phyloP scores from a whole-genome alignment of 305 asterid species.

The Solanum hybrid region DNA sequence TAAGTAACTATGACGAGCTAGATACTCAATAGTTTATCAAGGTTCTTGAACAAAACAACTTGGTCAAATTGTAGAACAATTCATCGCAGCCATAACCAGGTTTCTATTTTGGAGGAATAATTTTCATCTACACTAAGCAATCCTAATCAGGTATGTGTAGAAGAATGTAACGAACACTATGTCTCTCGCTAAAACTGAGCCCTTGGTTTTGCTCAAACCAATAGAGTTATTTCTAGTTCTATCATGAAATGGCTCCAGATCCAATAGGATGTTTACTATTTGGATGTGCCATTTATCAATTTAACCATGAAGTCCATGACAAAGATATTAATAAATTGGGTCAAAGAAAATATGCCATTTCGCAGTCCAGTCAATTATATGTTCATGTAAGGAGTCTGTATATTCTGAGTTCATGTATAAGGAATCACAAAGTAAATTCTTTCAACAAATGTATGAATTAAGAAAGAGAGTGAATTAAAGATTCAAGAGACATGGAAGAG shows the following conservation, averaged over 20 bases:
- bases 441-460: background rate
- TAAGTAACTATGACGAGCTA: background rate
- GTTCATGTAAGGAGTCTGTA: background rate
- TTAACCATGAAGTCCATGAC: background rate
- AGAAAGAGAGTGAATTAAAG: background rate
- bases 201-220: background rate
- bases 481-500: background rate
- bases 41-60: background rate
- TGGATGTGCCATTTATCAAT: background rate
- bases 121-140: background rate
- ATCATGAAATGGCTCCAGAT: background rate
- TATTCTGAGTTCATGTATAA: background rate
- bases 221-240: background rate
- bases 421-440: background rate
- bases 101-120: background rate
- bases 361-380: background rate
- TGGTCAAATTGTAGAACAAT: background rate
- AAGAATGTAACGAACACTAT: background rate
- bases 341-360: background rate
- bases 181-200: background rate
- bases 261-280: background rate
- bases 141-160: background rate
- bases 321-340: background rate
- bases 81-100: background rate
- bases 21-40: background rate